phyloP scores from a whole-genome alignment of 306 rosid genomes.

The Cicer yamashitae region DNA sequence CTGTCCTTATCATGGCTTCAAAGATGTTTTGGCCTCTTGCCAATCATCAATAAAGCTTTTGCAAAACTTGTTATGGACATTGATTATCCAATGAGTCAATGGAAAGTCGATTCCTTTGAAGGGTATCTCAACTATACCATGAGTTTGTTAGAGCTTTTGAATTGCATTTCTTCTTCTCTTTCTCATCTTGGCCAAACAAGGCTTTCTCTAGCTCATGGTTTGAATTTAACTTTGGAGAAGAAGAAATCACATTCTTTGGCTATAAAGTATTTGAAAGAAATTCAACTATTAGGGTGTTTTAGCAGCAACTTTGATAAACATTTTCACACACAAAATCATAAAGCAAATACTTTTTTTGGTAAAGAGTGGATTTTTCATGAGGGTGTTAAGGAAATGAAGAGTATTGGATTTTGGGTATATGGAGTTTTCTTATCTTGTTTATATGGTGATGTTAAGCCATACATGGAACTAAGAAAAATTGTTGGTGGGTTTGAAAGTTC shows the following conservation, averaged over 20 bases:
- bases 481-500: slow-evolving; percentile 51
- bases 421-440: slow-evolving; percentile 65
- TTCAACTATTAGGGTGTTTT: slow-evolving; percentile 25
- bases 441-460: slow-evolving; percentile 50
- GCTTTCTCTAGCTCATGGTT: slow-evolving; percentile 62
- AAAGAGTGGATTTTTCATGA: slow-evolving; percentile 48
- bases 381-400: slow-evolving; percentile 61
- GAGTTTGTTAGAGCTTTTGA: slow-evolving; percentile 61
- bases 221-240: slow-evolving; percentile 31
- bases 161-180: slow-evolving; percentile 58
- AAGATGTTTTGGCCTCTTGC: neutral
- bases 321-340: slow-evolving; percentile 12
- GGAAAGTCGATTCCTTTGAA: slow-evolving; percentile 62
- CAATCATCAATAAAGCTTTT: slow-evolving; percentile 58
- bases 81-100: slow-evolving; percentile 62
- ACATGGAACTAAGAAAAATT: slow-evolving; percentile 52
- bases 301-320: slow-evolving; percentile 31
- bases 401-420: slow-evolving; percentile 59
- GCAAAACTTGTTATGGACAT: slow-evolving; percentile 65
- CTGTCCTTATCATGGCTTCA: too few species aligned
- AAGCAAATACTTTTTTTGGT: slow-evolving; percentile 37
- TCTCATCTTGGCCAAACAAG: slow-evolving; percentile 56
- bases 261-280: slow-evolving; percentile 51
- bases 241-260: slow-evolving; percentile 56
- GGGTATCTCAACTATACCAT: slow-evolving; percentile 58